phyloP scores from a whole-genome alignment of 768 basidiomycete genomes.

The Cantharellus anzutake region DNA sequence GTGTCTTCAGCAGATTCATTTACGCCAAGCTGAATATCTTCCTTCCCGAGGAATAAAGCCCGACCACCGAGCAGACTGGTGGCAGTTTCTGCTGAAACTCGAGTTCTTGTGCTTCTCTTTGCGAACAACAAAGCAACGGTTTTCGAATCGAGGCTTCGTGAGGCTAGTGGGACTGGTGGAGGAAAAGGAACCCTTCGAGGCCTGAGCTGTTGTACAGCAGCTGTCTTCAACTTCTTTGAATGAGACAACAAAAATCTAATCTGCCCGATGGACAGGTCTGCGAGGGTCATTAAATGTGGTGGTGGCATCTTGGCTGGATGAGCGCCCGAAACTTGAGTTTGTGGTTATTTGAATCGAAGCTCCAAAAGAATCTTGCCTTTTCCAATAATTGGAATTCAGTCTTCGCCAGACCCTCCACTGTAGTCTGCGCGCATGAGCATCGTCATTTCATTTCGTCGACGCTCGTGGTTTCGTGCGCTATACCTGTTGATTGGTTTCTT shows the following conservation, averaged over 20 bases:
- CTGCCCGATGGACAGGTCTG: slow-evolving; percentile 63
- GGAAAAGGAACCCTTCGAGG: not conserved
- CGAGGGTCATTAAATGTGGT: slow-evolving; percentile 74
- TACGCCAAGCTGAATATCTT: slow-evolving; percentile 91
- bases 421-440: not conserved
- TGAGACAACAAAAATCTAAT: slow-evolving; percentile 46
- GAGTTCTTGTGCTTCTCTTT: slow-evolving; percentile 85
- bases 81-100: slow-evolving; percentile 75
- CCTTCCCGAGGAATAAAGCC: slow-evolving; percentile 71
- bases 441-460: not conserved
- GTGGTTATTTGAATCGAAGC: not conserved
- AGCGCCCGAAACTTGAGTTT: too few species aligned
- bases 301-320: slow-evolving; percentile 10
- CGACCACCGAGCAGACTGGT: slow-evolving; percentile 64
- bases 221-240: slow-evolving; percentile 43
- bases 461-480: not conserved
- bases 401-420: not conserved
- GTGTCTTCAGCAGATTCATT: slow-evolving; percentile 79
- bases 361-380: not conserved
- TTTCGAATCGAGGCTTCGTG: slow-evolving; percentile 63
- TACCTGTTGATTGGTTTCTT: slow-evolving; percentile 1
- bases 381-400: not conserved
- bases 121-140: slow-evolving; percentile 79
- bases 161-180: slow-evolving; percentile 19
- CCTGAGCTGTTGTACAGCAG: slow-evolving; percentile 25